Percentiles rank a stretch among this genome's conserved stretches.
phyloP scores from a whole-genome alignment of 2,329 filamentous ascomycete genomes.

The Pyrenophora graminea region DNA sequence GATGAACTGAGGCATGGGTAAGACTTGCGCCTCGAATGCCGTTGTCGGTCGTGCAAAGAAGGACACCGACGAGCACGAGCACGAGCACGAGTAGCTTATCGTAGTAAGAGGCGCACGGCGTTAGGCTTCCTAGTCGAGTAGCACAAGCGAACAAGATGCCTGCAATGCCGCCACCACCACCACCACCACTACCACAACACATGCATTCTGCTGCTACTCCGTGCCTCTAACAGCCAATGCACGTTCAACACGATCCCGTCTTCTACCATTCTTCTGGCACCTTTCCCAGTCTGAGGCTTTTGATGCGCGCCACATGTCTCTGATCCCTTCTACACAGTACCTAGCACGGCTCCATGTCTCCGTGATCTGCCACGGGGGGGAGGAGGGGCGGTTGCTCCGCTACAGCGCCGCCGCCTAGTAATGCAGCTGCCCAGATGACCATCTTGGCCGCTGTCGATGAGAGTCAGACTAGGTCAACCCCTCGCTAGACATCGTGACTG shows the following conservation, averaged over 20 bases:
- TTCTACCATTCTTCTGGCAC: conserved; percentile 21
- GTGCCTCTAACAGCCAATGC: conserved; percentile 18
- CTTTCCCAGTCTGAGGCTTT: conserved; percentile 14
- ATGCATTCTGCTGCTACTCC: conserved; percentile 7
- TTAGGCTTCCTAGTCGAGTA: conserved; percentile 23
- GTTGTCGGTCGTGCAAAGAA: no score
- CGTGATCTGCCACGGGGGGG: conserved; percentile 19
- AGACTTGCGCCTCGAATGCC: background rate
- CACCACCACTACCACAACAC: background rate
- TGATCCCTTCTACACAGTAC: no score
- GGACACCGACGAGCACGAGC: background rate
- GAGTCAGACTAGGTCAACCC: conserved; percentile 5
- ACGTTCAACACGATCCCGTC: conserved; percentile 22
- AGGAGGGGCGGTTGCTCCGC: conserved; percentile 20
- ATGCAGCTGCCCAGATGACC: conserved; percentile 27
- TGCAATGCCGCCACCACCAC: conserved; percentile 8
- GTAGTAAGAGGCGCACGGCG: conserved; percentile 20
- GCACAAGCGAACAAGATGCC: conserved; percentile 19
- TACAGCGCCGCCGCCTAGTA: conserved; percentile 13
- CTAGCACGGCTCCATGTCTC: no score
- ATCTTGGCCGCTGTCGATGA: conserved; percentile 2
- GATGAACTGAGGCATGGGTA: background rate
- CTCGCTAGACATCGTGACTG: conserved; percentile 11
- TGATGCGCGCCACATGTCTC: conserved; percentile 8
- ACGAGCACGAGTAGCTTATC: conserved; percentile 29